phyloP scores from a whole-genome alignment of 2,329 filamentous ascomycete species.

The Neofusicoccum ribis region DNA sequence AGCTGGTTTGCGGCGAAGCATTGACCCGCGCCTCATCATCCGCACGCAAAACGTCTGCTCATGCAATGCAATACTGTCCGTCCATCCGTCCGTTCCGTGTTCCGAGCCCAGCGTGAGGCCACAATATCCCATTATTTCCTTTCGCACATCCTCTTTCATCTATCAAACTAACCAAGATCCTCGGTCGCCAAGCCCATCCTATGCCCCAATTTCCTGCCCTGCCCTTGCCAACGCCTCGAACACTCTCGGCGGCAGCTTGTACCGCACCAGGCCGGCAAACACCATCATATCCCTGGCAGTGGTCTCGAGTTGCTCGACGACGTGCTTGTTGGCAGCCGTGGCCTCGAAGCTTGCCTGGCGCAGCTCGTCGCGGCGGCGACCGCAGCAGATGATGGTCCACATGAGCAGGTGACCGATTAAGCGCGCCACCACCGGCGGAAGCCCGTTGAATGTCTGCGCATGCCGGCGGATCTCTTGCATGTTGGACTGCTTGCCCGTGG shows the following conservation, averaged over 20 bases:
- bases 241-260: slow-evolving; percentile 81
- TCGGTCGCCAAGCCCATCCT: background rate
- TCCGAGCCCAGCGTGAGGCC: too few relatives aligned
- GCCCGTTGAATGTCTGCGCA: slow-evolving; percentile 76
- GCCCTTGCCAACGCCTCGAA: slow-evolving; percentile 86
- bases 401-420: slow-evolving; percentile 89
- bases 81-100: too few relatives aligned
- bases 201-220: slow-evolving; percentile 60
- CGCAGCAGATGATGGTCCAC: slow-evolving; percentile 89
- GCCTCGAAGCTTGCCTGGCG: slow-evolving; percentile 72
- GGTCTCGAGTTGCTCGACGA: slow-evolving; percentile 69
- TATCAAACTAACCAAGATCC: too few relatives aligned
- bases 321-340: slow-evolving; percentile 55
- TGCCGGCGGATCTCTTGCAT: slow-evolving; percentile 75
- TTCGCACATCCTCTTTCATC: too few relatives aligned
- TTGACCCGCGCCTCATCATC: too few relatives aligned
- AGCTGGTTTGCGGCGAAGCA: too few relatives aligned
- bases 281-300: slow-evolving; percentile 89
- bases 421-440: slow-evolving; percentile 78
- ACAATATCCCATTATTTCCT: too few relatives aligned
- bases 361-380: slow-evolving; percentile 68
- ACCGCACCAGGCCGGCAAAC: slow-evolving; percentile 89
- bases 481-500: slow-evolving; percentile 72
- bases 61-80: too few relatives aligned
- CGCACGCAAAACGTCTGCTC: too few relatives aligned